A percentile compares a stretch with the other conserved stretches of the same genome.
These are phyloP conservation scores for Ligustrum vulgare DNA, from an alignment of 257 asterid species.

Conservation along the genomic window DNA sequence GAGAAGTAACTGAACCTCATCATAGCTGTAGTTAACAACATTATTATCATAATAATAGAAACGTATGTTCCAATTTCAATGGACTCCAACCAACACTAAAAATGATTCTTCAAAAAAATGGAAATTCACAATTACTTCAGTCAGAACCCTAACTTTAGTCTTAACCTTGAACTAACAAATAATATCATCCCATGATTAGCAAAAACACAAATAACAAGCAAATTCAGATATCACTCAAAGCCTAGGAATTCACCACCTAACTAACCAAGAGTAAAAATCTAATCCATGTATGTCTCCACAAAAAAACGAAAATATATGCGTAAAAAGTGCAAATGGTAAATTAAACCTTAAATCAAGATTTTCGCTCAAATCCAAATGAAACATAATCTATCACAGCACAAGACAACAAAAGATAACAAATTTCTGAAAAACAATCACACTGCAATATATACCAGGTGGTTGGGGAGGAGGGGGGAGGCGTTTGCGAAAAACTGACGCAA, in stretches of 20 bases:
- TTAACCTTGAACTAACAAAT: not conserved
- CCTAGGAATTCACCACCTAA: conserved; percentile 4
- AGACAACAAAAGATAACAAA: not conserved
- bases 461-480: conserved; percentile 53
- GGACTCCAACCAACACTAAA: not conserved
- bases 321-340: not conserved
- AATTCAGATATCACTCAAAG: not conserved
- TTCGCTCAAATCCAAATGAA: not conserved
- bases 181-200: not conserved
- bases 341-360: not conserved
- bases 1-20: not conserved
- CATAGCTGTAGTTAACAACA: not conserved
- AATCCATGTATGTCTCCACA: not conserved
- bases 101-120: not conserved
- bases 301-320: not conserved
- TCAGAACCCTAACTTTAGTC: not conserved
- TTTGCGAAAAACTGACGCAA: conserved; percentile 55
- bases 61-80: not conserved
- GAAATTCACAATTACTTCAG: not conserved
- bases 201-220: too few relatives aligned
- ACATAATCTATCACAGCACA: not conserved
- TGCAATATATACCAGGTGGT: conserved; percentile 43
- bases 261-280: not conserved
- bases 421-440: not conserved
- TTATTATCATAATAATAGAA: not conserved